Evolutionary conservation across 1,284 basidiomycete genomes (phyloP).

Genomic region (Apiotrichum montevideense): DNA sequence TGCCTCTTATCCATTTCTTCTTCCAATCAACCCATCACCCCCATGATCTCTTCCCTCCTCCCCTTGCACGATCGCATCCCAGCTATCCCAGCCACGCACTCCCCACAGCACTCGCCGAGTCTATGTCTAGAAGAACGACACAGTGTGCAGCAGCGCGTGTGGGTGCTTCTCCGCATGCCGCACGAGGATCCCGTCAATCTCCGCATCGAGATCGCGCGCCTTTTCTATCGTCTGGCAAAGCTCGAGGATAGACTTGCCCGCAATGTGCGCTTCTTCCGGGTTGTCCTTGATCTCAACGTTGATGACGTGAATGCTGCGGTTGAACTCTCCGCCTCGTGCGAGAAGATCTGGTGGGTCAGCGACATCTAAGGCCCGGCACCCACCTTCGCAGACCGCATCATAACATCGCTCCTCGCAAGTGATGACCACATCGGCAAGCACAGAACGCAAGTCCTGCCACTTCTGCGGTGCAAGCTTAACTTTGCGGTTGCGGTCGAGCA

Average conservation of each 20-base stretch:
- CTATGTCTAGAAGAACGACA: constrained; percentile 66
- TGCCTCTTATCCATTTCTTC: too few relatives aligned
- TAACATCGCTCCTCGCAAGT: constrained; percentile 99
- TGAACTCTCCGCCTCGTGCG: constrained; percentile 80
- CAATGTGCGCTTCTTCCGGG: constrained; percentile 94
- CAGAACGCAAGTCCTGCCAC: constrained; percentile 81
- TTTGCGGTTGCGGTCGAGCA: constrained; percentile 92
- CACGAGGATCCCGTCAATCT: constrained; percentile 80
- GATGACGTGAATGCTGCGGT: constrained; percentile 89
- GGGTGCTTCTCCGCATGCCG: constrained; percentile 82
- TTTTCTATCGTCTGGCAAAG: constrained; percentile 88
- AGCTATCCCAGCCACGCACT: background rate
- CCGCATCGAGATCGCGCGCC: constrained; percentile 79
- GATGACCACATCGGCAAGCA: constrained; percentile 89
- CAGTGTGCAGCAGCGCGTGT: constrained; percentile 83
- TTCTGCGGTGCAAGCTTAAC: constrained; percentile 91
- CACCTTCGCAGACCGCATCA: constrained; percentile 96
- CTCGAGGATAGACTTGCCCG: constrained; percentile 90
- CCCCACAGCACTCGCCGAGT: too few relatives aligned
- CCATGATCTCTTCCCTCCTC: too few relatives aligned
- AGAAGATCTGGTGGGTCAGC: constrained; percentile 63
- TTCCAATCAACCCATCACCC: too few relatives aligned
- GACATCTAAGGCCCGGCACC: constrained; percentile 23
- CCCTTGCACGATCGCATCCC: too few relatives aligned
- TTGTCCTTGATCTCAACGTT: constrained; percentile 99